Evolutionary conservation across 176 grass and related monocot species (phyloP), one percentile per base, ranked within the genome.

Genomic region (Hyparrhenia diplandra): DNA sequence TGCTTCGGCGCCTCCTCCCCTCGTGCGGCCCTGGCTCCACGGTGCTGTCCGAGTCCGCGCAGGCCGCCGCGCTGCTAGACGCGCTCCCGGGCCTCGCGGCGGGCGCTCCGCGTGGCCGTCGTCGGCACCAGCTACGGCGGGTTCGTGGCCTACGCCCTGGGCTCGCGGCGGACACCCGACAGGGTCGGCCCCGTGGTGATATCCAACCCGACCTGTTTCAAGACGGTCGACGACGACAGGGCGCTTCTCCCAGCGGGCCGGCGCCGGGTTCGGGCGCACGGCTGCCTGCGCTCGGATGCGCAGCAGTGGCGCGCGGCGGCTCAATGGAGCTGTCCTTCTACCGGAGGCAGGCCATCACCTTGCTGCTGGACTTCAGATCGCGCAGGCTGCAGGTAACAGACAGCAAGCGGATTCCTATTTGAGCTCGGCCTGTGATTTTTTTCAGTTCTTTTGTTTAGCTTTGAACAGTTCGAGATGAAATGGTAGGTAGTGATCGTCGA

Each of bases 41-140:
- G 54, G 70, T 87, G 23, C 81, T 81, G 2, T 89, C 82, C 60
- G 87, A 84, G 81, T 45, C 87, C 17, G 70, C 18, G 64, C 87
- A 97, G 92, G 92, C 89, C 9, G 79, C 85, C n/a, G 29, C 85
- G 35, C 89, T 97, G 55, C 83, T 97, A 18, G 85, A 88, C 73
- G 70, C 76, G 41, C 55, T 94, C 64, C 66, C 85, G 2, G 79
- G 61, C 8, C 39, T 85, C 5, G 21, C 9, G 20, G 18, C 23
- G 13, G 16, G 18, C 32, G 13, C 80, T n/a, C 67, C 79, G 67
- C 46, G 74, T 88, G 36, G 59, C 77, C 21, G 74, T 94, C 42
- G 78, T 29, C 7, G 86, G 95, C 10, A 98, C 86, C 24, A 98
- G 92, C 92, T 98, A 98, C 77, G 95, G 92, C 5, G 92, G 95